phyloP scores from a whole-genome alignment of 2,329 filamentous ascomycete species.

The Cadophora luteo-olivacea region DNA sequence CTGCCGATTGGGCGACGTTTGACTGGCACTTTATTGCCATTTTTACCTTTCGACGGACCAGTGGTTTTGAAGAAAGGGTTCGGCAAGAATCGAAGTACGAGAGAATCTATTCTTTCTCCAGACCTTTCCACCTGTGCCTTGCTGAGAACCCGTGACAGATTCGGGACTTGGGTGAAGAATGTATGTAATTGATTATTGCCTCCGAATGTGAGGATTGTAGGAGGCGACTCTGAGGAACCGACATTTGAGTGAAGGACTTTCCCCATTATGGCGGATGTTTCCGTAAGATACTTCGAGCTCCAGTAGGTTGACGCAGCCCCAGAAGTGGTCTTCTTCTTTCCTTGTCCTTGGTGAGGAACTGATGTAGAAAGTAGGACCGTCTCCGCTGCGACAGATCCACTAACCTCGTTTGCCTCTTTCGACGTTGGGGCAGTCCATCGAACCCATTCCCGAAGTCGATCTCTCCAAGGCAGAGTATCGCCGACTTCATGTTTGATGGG shows the following conservation, averaged over 20 bases:
- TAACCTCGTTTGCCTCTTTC: neutral
- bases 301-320: constrained; percentile 18
- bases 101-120: constrained; percentile 10
- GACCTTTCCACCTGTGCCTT: neutral
- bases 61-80: constrained; percentile 37
- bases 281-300: constrained; percentile 28
- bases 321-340: neutral
- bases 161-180: constrained; percentile 38
- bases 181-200: constrained; percentile 20
- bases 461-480: constrained; percentile 39
- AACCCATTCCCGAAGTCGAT: constrained; percentile 40
- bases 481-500: constrained; percentile 34
- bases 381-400: neutral
- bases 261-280: constrained; percentile 39
- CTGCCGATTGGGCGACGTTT: constrained; percentile 27
- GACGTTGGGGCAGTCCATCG: constrained; percentile 40
- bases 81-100: constrained; percentile 40
- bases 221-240: neutral
- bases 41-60: neutral
- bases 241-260: constrained; percentile 28
- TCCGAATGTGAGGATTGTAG: neutral
- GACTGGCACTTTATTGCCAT: neutral
- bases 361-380: neutral
- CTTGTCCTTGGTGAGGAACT: neutral
- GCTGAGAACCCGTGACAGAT: constrained; percentile 33